Conservation (phyloP, 1,284 basidiomycete genomes). For the Trametes hirsuta region DNA sequence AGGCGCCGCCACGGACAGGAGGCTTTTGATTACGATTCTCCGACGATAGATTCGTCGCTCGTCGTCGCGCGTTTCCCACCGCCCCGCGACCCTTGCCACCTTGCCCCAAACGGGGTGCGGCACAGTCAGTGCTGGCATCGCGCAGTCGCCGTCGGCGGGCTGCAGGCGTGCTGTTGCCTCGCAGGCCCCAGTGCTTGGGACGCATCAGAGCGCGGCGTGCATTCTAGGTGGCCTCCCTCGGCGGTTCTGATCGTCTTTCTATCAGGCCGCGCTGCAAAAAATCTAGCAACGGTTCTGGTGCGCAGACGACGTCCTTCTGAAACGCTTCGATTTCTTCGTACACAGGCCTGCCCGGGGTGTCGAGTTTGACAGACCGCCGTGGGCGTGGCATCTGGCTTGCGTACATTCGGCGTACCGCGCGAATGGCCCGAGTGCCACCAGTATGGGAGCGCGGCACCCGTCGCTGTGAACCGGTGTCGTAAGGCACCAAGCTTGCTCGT, state of each 20-base stretch:
- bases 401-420: background rate
- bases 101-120: constrained; percentile 1
- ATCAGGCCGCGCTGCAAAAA: constrained; percentile 18
- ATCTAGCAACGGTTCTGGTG: constrained; percentile 15
- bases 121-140: background rate
- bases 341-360: constrained; percentile 10
- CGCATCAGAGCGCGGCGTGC: constrained; percentile 1
- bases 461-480: background rate
- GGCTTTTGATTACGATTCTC: constrained; percentile 11
- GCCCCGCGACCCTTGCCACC: constrained; percentile 13
- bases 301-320: constrained; percentile 11
- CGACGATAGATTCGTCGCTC: constrained; percentile 11
- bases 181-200: background rate
- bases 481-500: background rate
- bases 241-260: constrained; percentile 11
- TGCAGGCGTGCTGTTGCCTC: background rate
- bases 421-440: background rate
- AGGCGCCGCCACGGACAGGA: constrained; percentile 4
- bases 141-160: background rate
- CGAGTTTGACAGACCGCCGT: constrained; percentile 15
- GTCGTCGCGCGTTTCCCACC: constrained; percentile 9
- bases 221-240: constrained; percentile 1
- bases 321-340: constrained; percentile 9
- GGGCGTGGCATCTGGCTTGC: constrained; percentile 4
- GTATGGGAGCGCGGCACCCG: background rate